Evolutionary conservation across 768 basidiomycete species (phyloP).

Genomic region (Russula earlei): DNA sequence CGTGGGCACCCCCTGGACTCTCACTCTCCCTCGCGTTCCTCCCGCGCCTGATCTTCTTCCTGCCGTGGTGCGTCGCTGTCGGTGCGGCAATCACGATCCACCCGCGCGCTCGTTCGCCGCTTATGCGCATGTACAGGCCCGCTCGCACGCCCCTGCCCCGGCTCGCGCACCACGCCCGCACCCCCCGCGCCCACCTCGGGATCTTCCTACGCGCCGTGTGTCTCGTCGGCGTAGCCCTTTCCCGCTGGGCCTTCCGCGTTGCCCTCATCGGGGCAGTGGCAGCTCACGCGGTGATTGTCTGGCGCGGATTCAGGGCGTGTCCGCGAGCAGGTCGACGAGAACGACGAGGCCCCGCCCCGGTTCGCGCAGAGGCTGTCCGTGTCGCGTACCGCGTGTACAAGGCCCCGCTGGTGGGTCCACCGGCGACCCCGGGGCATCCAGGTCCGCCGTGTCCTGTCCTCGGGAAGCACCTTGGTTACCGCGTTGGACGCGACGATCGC

Average conservation of each 20-base stretch:
- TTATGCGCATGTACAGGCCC: slow-evolving; percentile 3
- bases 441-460: background rate
- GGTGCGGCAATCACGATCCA: slow-evolving; percentile 8
- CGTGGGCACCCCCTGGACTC: background rate
- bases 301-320: background rate
- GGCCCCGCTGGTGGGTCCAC: background rate
- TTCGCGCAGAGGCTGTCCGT: slow-evolving; percentile 3
- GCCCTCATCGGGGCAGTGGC: background rate
- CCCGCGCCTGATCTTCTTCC: slow-evolving; percentile 10
- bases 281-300: background rate
- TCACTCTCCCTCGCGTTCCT: background rate
- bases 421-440: background rate
- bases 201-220: slow-evolving; percentile 14
- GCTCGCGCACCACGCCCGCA: slow-evolving; percentile 18
- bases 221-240: background rate
- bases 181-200: slow-evolving; percentile 6
- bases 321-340: background rate
- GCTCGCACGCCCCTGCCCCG: slow-evolving; percentile 11
- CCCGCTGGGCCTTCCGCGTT: background rate
- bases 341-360: too few relatives aligned
- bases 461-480: background rate
- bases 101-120: background rate
- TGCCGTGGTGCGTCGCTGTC: slow-evolving; percentile 16
- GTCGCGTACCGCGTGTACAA: background rate
- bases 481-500: slow-evolving; percentile 6